Conservation (phyloP, 108 stramenopile genomes). For the Cylindrotheca fusiformis region DNA sequence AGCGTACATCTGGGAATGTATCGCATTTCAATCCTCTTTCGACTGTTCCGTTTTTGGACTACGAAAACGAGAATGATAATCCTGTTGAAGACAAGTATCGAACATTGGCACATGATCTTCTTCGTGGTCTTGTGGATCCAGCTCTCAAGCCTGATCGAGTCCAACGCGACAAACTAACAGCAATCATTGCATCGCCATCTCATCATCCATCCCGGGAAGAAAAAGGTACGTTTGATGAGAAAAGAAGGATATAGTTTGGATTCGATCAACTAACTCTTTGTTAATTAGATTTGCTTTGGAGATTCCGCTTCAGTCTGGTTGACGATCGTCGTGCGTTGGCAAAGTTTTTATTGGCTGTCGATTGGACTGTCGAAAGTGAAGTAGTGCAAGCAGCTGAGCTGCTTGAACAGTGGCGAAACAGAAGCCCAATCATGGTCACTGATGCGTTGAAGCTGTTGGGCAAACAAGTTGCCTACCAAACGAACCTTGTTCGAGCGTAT, state of each 20-base stretch:
- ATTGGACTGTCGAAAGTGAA: slow-evolving; percentile 94
- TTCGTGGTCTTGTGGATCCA: slow-evolving; percentile 93
- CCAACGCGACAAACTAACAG: slow-evolving; percentile 75
- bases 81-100: slow-evolving; percentile 96
- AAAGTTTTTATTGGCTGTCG: slow-evolving; percentile 94
- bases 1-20: slow-evolving; percentile 3
- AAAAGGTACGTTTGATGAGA: slow-evolving; percentile 45
- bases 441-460: slow-evolving; percentile 97
- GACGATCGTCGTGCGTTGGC: slow-evolving; percentile 91
- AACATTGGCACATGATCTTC: slow-evolving; percentile 85
- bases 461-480: slow-evolving; percentile 89
- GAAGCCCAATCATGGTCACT: slow-evolving; percentile 92
- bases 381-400: slow-evolving; percentile 93
- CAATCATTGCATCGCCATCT: slow-evolving; percentile 82
- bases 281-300: slow-evolving; percentile 86
- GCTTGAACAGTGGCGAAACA: slow-evolving; percentile 90
- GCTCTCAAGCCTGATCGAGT: slow-evolving; percentile 92
- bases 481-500: slow-evolving; percentile 86
- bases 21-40: slow-evolving; percentile 28
- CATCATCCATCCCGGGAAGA: slow-evolving; percentile 86
- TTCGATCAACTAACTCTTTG: not conserved
- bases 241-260: too few relatives aligned
- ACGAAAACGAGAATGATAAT: slow-evolving; percentile 73
- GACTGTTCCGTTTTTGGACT: slow-evolving; percentile 64
- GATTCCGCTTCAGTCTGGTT: slow-evolving; percentile 93